Conservation (phyloP, 148 eudicot genomes). For the Selenicereus undatus region DNA sequence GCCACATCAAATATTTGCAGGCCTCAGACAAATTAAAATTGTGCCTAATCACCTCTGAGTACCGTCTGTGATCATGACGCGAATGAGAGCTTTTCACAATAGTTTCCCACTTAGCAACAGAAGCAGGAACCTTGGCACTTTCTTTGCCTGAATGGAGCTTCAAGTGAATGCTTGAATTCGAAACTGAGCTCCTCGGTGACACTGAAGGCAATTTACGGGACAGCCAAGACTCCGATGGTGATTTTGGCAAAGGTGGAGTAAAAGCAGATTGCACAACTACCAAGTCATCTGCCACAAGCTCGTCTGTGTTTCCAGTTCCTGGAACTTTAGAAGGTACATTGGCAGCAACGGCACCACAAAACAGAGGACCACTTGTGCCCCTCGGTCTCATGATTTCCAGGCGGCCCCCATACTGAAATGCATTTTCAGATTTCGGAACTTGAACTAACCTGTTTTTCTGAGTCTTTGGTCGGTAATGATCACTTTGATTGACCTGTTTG, state of each 20-base stretch:
- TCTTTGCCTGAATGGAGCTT: slow-evolving; percentile 37
- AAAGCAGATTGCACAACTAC: slow-evolving; percentile 32
- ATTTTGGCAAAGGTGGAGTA: slow-evolving; percentile 90
- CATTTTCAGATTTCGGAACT: not conserved
- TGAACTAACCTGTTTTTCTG: not conserved
- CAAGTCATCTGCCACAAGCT: slow-evolving; percentile 23
- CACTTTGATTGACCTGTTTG: slow-evolving; percentile 33
- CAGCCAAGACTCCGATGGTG: slow-evolving; percentile 99
- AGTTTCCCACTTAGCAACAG: slow-evolving; percentile 80
- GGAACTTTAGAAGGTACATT: not conserved
- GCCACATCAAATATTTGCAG: not conserved
- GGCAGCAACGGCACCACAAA: not conserved
- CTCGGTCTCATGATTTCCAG: slow-evolving; percentile 30
- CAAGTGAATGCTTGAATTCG: slow-evolving; percentile 27
- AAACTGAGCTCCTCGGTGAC: slow-evolving; percentile 53
- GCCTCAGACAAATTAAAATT: not conserved
- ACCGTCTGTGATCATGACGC: slow-evolving; percentile 62
- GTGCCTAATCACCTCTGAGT: slow-evolving; percentile 62
- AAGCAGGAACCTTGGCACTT: slow-evolving; percentile 26
- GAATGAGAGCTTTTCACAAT: slow-evolving; percentile 80
- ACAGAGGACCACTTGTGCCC: slow-evolving; percentile 30
- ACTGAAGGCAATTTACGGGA: slow-evolving; percentile 67
- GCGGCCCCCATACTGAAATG: not conserved
- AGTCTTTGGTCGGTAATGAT: slow-evolving; percentile 18
- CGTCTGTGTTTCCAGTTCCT: slow-evolving; percentile 17